phyloP scores from a whole-genome alignment of 164 flowering plant genomes.

The Brasenia schreberi region DNA sequence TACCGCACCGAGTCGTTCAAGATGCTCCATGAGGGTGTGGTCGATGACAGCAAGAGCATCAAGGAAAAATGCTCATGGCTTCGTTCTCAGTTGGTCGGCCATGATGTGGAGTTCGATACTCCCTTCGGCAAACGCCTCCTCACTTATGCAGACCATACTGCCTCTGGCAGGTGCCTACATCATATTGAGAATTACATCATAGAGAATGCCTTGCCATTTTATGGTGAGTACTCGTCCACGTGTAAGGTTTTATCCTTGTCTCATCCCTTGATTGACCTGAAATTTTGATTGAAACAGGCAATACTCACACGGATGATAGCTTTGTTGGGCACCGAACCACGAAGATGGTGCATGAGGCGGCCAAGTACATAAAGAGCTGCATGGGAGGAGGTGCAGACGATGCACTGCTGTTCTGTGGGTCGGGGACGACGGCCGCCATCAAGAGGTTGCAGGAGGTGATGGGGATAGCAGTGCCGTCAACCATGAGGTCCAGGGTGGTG shows the following conservation, averaged over 20 bases:
- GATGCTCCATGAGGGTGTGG: background rate
- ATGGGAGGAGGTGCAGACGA: slow-evolving; percentile 16
- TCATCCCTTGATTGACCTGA: background rate
- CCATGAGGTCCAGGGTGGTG: slow-evolving; percentile 8
- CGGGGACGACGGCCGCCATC: slow-evolving; percentile 20
- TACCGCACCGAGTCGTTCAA: background rate
- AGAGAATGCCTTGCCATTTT: slow-evolving; percentile 10
- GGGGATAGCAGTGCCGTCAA: slow-evolving; percentile 18
- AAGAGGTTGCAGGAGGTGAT: slow-evolving; percentile 20
- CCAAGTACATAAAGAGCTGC: slow-evolving; percentile 13
- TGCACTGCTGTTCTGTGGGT: slow-evolving; percentile 12
- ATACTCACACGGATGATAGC: slow-evolving; percentile 18
- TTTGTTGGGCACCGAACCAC: slow-evolving; percentile 13
- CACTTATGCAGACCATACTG: slow-evolving; percentile 11
- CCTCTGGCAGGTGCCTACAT: slow-evolving; percentile 13
- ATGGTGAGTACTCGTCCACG: background rate
- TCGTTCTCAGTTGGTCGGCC: slow-evolving; percentile 3
- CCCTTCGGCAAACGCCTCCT: slow-evolving; percentile 8
- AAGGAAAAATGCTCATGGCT: slow-evolving; percentile 7
- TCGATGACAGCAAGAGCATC: background rate
- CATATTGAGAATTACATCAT: slow-evolving; percentile 8
- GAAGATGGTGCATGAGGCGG: slow-evolving; percentile 15
- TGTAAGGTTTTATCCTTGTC: no score
- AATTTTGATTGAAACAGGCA: slow-evolving; percentile 2
- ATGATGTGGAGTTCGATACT: slow-evolving; percentile 3